phyloP scores from a whole-genome alignment of 768 basidiomycete genomes.

The Polyporus arcularius region DNA sequence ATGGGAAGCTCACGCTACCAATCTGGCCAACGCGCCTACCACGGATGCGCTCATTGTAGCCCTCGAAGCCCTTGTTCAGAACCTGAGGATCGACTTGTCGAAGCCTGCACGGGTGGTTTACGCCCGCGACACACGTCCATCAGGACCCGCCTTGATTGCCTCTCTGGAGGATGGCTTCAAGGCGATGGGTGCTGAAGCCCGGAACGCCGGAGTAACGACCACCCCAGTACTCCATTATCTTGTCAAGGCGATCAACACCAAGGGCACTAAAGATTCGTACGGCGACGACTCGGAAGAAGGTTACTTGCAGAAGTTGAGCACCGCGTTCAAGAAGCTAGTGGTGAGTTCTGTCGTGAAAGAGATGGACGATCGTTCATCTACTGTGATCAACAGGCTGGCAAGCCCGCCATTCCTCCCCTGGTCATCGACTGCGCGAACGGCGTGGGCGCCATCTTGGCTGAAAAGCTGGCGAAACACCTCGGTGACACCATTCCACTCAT shows the following conservation, averaged over 20 bases:
- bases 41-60: slow-evolving; percentile 71
- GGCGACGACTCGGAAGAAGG: slow-evolving; percentile 81
- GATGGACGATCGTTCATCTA: not conserved
- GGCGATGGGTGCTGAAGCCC: slow-evolving; percentile 65
- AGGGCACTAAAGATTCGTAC: slow-evolving; percentile 73
- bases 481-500: slow-evolving; percentile 60
- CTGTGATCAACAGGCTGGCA: slow-evolving; percentile 50
- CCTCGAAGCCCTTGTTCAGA: slow-evolving; percentile 61
- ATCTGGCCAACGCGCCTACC: slow-evolving; percentile 79
- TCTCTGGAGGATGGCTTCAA: slow-evolving; percentile 83
- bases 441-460: slow-evolving; percentile 79
- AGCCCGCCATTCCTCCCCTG: slow-evolving; percentile 56
- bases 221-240: slow-evolving; percentile 97
- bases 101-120: slow-evolving; percentile 85
- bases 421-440: slow-evolving; percentile 99
- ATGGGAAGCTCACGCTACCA: slow-evolving; percentile 90
- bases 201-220: slow-evolving; percentile 83
- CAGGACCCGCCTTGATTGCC: slow-evolving; percentile 71
- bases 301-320: slow-evolving; percentile 80
- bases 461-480: slow-evolving; percentile 60
- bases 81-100: slow-evolving; percentile 72
- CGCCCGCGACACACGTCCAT: slow-evolving; percentile 91
- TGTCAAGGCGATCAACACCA: slow-evolving; percentile 86
- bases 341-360: slow-evolving; percentile 48
- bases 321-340: slow-evolving; percentile 83